These are phyloP conservation scores for Gaultheria prostrata DNA, from an alignment of 148 eudicot species.

Conservation along the genomic window DNA sequence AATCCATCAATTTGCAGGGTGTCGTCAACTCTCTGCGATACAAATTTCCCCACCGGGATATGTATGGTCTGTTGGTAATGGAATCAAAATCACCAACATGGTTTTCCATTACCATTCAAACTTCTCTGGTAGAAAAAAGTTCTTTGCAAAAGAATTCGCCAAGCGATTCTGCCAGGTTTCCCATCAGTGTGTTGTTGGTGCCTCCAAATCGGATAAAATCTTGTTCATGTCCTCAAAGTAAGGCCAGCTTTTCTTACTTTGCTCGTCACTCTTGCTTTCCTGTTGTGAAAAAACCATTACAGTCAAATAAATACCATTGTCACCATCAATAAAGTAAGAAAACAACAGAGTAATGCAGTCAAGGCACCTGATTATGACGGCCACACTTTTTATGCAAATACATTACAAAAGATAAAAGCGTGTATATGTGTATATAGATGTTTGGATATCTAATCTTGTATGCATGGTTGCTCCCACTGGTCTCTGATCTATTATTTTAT, in stretches of 20 bases:
- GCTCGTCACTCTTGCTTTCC: conserved; percentile 59
- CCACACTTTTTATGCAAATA: background rate
- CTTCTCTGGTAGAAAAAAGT: background rate
- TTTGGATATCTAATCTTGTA: background rate
- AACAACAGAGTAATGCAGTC: background rate
- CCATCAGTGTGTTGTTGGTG: conserved; percentile 16
- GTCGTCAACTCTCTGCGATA: conserved; percentile 7
- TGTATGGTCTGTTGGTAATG: background rate
- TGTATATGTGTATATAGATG: background rate
- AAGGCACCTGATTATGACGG: background rate
- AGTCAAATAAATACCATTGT: background rate
- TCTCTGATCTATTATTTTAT: background rate
- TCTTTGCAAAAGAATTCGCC: background rate
- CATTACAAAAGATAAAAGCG: too few species aligned
- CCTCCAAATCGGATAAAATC: conserved; percentile 53
- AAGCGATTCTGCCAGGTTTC: background rate
- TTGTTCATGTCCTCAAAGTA: conserved; percentile 58
- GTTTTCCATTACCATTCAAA: background rate
- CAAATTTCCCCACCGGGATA: conserved; percentile 7
- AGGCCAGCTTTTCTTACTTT: conserved; percentile 58
- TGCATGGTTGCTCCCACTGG: background rate
- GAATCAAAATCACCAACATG: background rate
- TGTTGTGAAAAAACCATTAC: conserved; percentile 27
- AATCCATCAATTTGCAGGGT: conserved; percentile 18
- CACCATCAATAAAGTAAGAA: background rate